Evolutionary conservation across 2,329 filamentous ascomycete species (phyloP).

Genomic region (Lachnellula arida): DNA sequence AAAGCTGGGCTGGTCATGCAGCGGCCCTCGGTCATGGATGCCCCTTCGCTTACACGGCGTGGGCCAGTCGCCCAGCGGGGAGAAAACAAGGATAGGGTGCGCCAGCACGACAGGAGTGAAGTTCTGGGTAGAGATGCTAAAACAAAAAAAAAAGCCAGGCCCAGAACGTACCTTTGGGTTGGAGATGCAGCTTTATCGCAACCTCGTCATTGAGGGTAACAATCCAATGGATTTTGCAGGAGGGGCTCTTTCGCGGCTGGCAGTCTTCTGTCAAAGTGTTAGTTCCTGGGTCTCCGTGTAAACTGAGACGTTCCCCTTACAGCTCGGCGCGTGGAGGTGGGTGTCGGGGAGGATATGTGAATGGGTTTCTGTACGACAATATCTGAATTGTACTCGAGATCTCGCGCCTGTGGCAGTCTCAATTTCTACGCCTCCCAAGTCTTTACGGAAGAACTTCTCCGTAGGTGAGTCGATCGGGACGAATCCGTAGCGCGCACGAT

Average conservation of each 20-base stretch:
- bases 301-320: slow-evolving; percentile 1
- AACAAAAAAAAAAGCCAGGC: slow-evolving; percentile 7
- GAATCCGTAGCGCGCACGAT: slow-evolving; percentile 2
- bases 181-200: slow-evolving; percentile 10
- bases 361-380: neutral
- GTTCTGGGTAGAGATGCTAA: slow-evolving; percentile 9
- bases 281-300: slow-evolving; percentile 11
- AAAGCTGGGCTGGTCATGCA: slow-evolving; percentile 28
- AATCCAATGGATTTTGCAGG: no score
- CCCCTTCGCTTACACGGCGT: slow-evolving; percentile 24
- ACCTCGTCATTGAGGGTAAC: neutral
- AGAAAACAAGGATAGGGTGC: slow-evolving; percentile 22
- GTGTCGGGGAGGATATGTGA: slow-evolving; percentile 1
- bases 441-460: slow-evolving; percentile 5
- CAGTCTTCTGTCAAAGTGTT: slow-evolving; percentile 14
- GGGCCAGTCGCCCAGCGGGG: slow-evolving; percentile 14
- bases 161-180: slow-evolving; percentile 19
- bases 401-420: no score
- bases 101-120: slow-evolving; percentile 16
- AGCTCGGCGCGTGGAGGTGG: neutral
- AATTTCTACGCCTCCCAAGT: no score
- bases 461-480: slow-evolving; percentile 4
- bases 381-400: neutral
- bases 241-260: neutral
- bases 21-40: slow-evolving; percentile 25